Percentiles rank a stretch among this genome's conserved stretches.
These are phyloP conservation scores for Cicer arietinum DNA, from an alignment of 306 rosid species.

Conservation along the genomic window DNA sequence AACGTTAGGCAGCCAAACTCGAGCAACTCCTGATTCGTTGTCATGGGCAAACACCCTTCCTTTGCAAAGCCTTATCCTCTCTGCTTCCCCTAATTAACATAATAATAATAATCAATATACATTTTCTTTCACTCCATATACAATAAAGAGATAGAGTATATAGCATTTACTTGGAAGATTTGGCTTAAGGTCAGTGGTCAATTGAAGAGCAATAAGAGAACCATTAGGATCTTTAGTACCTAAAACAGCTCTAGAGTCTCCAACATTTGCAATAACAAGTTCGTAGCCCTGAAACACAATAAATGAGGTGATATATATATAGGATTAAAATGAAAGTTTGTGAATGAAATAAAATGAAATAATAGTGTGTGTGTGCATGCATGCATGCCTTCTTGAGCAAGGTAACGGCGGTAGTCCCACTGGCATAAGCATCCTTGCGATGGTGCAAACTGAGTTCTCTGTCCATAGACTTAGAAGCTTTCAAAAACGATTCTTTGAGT, in stretches of 20 bases:
- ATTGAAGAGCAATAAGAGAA: constrained; percentile 65
- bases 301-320: neutral
- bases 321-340: too few species aligned
- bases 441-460: constrained; percentile 75
- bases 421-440: constrained; percentile 64
- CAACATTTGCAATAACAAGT: constrained; percentile 68
- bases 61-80: constrained; percentile 70
- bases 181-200: constrained; percentile 86
- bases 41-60: constrained; percentile 81
- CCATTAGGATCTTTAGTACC: constrained; percentile 61
- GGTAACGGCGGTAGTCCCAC: constrained; percentile 87
- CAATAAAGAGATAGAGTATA: too few species aligned
- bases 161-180: constrained; percentile 64
- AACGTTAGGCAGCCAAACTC: constrained; percentile 83
- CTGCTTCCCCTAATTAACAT: constrained; percentile 66
- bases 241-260: constrained; percentile 68
- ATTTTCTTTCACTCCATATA: too few species aligned
- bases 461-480: constrained; percentile 76
- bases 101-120: neutral
- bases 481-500: constrained; percentile 63
- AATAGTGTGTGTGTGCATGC: too few species aligned
- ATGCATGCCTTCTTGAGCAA: constrained; percentile 70
- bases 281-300: constrained; percentile 58
- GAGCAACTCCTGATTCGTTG: constrained; percentile 61
- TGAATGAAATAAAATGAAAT: neutral